phyloP scores from a whole-genome alignment of 192 early-diverging fungal species.

The Ambispora gerdemannii region DNA sequence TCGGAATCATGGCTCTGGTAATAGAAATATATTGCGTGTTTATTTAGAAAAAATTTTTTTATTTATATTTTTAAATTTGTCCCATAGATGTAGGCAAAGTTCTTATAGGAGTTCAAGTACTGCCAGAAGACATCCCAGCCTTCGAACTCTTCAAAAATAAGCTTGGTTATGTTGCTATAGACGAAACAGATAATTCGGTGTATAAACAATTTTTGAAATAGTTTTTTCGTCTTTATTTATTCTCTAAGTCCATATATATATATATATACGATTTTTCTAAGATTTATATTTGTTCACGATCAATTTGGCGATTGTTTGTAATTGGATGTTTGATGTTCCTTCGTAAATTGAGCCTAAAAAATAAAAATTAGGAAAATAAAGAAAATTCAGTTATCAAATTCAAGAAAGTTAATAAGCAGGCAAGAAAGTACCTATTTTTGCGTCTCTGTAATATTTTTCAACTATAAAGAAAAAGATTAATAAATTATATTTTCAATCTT shows the following conservation, averaged over 20 bases:
- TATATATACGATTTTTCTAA: constrained; percentile 82
- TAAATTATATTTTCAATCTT: not conserved
- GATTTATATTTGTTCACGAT: constrained; percentile 41
- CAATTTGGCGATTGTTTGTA: constrained; percentile 82
- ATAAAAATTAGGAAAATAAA: too few relatives aligned
- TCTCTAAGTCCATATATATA: too few relatives aligned
- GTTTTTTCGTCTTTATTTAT: too few relatives aligned
- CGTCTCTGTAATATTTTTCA: constrained; percentile 96
- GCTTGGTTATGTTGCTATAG: constrained; percentile 82
- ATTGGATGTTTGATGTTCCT: constrained; percentile 94
- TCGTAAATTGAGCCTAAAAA: constrained; percentile 76
- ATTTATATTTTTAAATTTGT: too few relatives aligned
- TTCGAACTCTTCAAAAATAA: constrained; percentile 80
- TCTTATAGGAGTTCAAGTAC: constrained; percentile 90
- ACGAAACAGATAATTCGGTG: constrained; percentile 89
- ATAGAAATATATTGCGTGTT: too few relatives aligned
- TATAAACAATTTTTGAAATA: constrained; percentile 81
- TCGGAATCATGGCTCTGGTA: constrained; percentile 84
- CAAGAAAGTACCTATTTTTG: constrained; percentile 74
- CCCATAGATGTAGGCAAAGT: constrained; percentile 85
- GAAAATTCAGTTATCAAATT: not conserved
- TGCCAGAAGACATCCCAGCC: constrained; percentile 50
- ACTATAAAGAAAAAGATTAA: constrained; percentile 34
- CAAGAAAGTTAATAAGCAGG: not conserved
- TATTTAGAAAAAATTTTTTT: too few relatives aligned